Evolutionary conservation across 306 rosid species (phyloP), one percentile per base, ranked within the genome.

Genomic region (Corylus americana): DNA sequence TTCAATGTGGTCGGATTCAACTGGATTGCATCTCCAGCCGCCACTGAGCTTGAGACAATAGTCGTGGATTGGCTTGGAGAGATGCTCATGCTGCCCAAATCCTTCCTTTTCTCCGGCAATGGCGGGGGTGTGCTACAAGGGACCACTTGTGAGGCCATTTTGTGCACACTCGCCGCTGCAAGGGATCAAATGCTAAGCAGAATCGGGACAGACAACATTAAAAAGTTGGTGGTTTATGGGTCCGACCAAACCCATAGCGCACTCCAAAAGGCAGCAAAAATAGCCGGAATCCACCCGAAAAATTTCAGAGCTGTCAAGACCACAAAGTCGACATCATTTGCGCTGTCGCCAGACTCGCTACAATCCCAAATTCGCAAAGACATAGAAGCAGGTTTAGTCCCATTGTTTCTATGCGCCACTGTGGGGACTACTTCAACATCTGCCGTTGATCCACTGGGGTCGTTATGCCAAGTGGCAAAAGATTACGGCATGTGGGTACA

Each of bases 41-140:
- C 82, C 16, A 88, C 87, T 17, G 91, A 88, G 74, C 84, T 88
- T 0, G 91, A 85, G 73, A 45, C 62, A 53, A 31, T 83, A 1
- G 88, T 85, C 47, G 53, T 83, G 85, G 88, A 88, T 73, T 88
- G 91, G 89, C 74, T 83, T 51, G 91, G 84, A 8, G 20, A 81
- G 18, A 78, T 81, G 79, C 86, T 88, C 11, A 18, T 74, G 4
- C 88, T 88, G 4, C 89, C 91, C 0, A 71, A 81, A n/a, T 53
- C 79, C 0, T 88, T 85, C 29, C 72, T 75, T 14, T 85, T 83
- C 68, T 81, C 86, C 0, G 89, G 86, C 8, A 49, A 27, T 0
- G 89, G 86, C 0, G 89, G 88, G 0, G 89, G 91, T 2, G 89
- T 88, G 45, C 2, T 88, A 3, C 84, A 75, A 3, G 84, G 86